Conservation (phyloP, 345 rosid genomes). For the Psidium friedrichsthalianum region DNA sequence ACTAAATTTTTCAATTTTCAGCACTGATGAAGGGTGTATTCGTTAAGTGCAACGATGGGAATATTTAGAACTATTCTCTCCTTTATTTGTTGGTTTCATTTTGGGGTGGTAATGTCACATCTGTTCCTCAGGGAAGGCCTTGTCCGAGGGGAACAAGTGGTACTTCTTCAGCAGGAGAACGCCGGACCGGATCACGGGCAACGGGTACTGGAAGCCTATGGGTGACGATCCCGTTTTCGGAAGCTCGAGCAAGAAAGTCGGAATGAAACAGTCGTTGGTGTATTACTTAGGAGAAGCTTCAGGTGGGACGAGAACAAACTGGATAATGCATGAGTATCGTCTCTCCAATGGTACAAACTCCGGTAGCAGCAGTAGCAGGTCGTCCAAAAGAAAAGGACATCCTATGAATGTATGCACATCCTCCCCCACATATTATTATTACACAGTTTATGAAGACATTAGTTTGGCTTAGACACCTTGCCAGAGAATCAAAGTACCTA, state of each 20-base stretch:
- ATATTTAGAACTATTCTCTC: background rate
- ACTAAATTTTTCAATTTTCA: background rate
- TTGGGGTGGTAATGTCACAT: background rate
- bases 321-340: conserved; percentile 83
- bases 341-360: conserved; percentile 21
- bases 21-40: background rate
- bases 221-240: conserved; percentile 61
- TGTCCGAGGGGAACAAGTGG: conserved; percentile 79
- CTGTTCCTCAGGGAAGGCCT: conserved; percentile 54
- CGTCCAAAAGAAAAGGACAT: conserved; percentile 47
- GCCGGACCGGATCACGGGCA: conserved; percentile 41
- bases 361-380: conserved; percentile 9
- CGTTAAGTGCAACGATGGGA: background rate
- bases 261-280: conserved; percentile 45
- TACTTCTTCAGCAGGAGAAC: conserved; percentile 76
- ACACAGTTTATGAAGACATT: background rate
- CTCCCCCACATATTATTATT: background rate
- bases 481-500: background rate
- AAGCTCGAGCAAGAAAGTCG: conserved; percentile 38
- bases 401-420: conserved; percentile 21
- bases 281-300: conserved; percentile 58
- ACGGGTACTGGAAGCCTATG: conserved; percentile 70
- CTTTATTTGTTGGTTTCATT: background rate
- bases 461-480: background rate
- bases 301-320: conserved; percentile 37